Evolutionary conservation across 495 filamentous ascomycete genomes (phyloP), one percentile per base, ranked within the genome.

Genomic region (Aspergillus heteromorphus): DNA sequence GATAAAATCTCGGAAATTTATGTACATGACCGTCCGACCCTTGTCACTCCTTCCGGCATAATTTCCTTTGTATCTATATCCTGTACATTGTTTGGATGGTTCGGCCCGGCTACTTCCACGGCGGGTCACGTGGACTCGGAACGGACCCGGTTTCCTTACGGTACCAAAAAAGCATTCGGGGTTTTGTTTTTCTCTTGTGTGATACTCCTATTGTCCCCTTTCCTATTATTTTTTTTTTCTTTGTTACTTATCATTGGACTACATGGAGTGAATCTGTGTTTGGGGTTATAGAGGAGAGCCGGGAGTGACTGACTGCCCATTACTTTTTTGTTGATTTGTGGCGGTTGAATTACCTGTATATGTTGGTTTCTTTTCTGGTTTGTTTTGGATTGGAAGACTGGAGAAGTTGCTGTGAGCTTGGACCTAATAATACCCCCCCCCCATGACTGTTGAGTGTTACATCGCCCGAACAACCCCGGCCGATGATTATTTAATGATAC

Each of bases 11-110:
- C 51, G 55, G 50, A 51, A 57, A 58, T 55, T 49, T 41, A 42
- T 73, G 65, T 71, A 72, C 60, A 69, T 69, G 23, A 51, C 59
- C 40, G 53, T 52, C 59, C 55, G 30, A 48, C 41, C 53, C 29
- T 42, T 42, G 58, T 55, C 62, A 47, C 48, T 59, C 59, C 20
- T 64, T 63, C 53, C 34, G 51, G 59, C 51, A 30, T 20, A 16
- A 31, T 62, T 59, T 56, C 61, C 51, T 62, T 69, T 71, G 65
- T 72, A 68, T 56, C 61, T 64, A 56, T 71, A 69, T 70, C 63
- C 58, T 73, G 70, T 73, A 72, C 63, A 68, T 68, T 54, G 62
- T 55, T 45, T 50, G 6, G 29, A 25, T 36, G 36, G 17, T 9
- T 47, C 40, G 11, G 31, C 31, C 13, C 31, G 40, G 48, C 21